A percentile compares a stretch with the other conserved stretches of the same genome.
These are phyloP conservation scores for Kazachstania psychrophila DNA, from an alignment of 805 yeast genomes.

Conservation along the genomic window DNA sequence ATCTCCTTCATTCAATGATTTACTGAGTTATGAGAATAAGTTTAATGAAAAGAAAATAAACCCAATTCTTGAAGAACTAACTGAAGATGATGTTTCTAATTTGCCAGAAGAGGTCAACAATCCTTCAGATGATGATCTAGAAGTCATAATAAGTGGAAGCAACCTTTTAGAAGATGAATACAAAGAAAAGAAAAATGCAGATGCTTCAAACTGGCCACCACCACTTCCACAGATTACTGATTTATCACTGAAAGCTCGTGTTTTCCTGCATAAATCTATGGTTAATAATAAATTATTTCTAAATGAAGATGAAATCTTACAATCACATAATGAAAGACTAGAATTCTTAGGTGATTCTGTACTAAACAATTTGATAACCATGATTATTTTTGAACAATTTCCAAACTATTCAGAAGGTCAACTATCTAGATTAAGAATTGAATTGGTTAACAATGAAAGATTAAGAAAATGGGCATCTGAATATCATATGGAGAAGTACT, in stretches of 20 bases:
- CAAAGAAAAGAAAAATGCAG: slow-evolving; percentile 20
- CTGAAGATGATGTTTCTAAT: slow-evolving; percentile 12
- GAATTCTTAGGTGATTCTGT: slow-evolving; percentile 90
- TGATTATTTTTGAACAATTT: slow-evolving; percentile 53
- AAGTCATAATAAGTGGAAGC: background rate
- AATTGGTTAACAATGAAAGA: slow-evolving; percentile 62
- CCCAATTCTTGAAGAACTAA: slow-evolving; percentile 17
- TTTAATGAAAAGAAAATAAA: slow-evolving; percentile 9
- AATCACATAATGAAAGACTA: slow-evolving; percentile 71
- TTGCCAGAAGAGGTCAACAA: slow-evolving; percentile 9
- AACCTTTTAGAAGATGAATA: slow-evolving; percentile 6
- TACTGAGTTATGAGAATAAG: slow-evolving; percentile 35
- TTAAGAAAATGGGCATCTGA: slow-evolving; percentile 58
- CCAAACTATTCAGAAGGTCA: slow-evolving; percentile 76
- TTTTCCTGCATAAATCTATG: slow-evolving; percentile 73
- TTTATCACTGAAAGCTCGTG: slow-evolving; percentile 51
- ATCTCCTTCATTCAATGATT: slow-evolving; percentile 47
- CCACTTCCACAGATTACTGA: slow-evolving; percentile 58
- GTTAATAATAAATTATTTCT: slow-evolving; percentile 49
- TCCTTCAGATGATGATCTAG: slow-evolving; percentile 5
- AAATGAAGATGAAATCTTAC: slow-evolving; percentile 46
- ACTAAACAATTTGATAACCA: slow-evolving; percentile 61
- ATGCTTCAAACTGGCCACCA: slow-evolving; percentile 44
- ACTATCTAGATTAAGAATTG: slow-evolving; percentile 59
- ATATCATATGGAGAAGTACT: slow-evolving; percentile 55